Percentiles rank a stretch among this genome's conserved stretches.
Evolutionary conservation across 2,329 filamentous ascomycete genomes (phyloP).

Genomic region (Stagonosporopsis tanaceti): DNA sequence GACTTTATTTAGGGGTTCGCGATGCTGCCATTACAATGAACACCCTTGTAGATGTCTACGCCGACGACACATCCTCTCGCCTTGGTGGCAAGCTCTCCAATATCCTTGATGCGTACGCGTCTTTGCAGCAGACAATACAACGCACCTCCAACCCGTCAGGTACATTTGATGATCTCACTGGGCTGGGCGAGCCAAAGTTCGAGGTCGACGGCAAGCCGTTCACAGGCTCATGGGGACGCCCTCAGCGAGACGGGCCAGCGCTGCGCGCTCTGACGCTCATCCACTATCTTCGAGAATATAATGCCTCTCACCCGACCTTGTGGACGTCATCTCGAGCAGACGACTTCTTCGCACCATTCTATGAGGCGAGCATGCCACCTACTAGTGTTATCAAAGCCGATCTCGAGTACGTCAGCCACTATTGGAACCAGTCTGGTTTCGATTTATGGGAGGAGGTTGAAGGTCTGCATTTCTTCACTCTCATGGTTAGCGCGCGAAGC

Average conservation of each 20-base stretch:
- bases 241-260: constrained; percentile 56
- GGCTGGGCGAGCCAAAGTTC: constrained; percentile 56
- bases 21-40: constrained; percentile 55
- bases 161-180: constrained; percentile 44
- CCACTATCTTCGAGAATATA: constrained; percentile 52
- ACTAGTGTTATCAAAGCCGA: constrained; percentile 55
- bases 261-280: constrained; percentile 54
- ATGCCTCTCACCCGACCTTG: constrained; percentile 49
- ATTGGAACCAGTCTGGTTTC: constrained; percentile 53
- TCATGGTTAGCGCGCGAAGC: constrained; percentile 49
- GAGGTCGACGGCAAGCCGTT: constrained; percentile 50
- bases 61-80: constrained; percentile 39
- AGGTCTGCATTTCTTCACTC: constrained; percentile 53
- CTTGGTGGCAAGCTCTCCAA: constrained; percentile 37
- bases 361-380: constrained; percentile 47
- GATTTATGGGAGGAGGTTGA: constrained; percentile 58
- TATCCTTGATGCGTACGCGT: constrained; percentile 45
- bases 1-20: constrained; percentile 48
- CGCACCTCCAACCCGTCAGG: constrained; percentile 51
- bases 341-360: constrained; percentile 47
- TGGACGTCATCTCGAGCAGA: constrained; percentile 39
- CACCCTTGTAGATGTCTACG: constrained; percentile 52
- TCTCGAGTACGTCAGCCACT: constrained; percentile 54
- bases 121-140: constrained; percentile 48
- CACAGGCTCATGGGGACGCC: constrained; percentile 52